These are phyloP conservation scores for Coelastrella sp. DNA, from an alignment of 139 green algal species.

Conservation along the genomic window DNA sequence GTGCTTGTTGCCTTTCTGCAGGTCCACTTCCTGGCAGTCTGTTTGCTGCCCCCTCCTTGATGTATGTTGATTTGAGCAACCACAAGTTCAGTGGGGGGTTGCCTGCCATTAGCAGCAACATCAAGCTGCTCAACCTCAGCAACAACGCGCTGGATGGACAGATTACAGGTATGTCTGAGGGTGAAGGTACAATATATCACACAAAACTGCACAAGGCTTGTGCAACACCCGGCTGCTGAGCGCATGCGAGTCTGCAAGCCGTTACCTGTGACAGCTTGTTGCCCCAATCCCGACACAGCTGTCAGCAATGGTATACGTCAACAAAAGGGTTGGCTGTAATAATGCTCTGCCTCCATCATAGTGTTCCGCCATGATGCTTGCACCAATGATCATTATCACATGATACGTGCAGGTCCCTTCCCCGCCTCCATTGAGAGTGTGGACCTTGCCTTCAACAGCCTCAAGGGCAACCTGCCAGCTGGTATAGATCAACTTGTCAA, in stretches of 20 bases:
- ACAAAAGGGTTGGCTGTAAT: too few species aligned
- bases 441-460: conserved; percentile 9
- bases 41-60: not conserved
- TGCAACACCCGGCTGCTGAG: too few species aligned
- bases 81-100: not conserved
- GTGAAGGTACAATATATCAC: too few species aligned
- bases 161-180: conserved; percentile 3
- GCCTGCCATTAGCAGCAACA: not conserved
- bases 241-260: too few species aligned
- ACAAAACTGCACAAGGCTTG: too few species aligned
- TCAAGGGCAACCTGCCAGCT: not conserved
- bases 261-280: too few species aligned
- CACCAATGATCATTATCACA: too few species aligned
- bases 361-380: too few species aligned
- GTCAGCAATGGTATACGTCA: too few species aligned
- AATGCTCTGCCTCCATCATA: too few species aligned
- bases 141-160: conserved; percentile 5
- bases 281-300: too few species aligned
- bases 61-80: conserved; percentile 14
- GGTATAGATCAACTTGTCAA: not conserved
- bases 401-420: not conserved
- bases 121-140: conserved; percentile 30
- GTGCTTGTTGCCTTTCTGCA: not conserved
- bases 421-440: not conserved
- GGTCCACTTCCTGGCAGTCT: not conserved